A percentile compares a stretch with the other conserved stretches of the same genome.
Evolutionary conservation across 306 rosid genomes (phyloP).

Genomic region (Quillaja saponaria): DNA sequence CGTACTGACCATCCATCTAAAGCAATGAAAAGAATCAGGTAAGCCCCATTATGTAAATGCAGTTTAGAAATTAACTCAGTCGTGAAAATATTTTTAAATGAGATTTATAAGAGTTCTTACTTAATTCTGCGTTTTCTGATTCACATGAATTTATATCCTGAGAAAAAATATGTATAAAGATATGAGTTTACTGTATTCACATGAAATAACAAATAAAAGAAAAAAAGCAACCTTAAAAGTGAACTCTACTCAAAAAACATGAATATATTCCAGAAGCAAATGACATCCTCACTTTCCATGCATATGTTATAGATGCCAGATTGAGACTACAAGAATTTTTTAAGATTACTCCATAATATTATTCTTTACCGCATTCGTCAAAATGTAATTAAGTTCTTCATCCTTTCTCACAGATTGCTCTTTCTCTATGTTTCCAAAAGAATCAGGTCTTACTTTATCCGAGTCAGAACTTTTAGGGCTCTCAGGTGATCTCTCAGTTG

Average conservation of each 20-base stretch:
- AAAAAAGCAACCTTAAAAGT: not conserved
- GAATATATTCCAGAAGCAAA: constrained; percentile 1
- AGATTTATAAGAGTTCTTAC: constrained; percentile 55
- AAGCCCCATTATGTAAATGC: constrained; percentile 26
- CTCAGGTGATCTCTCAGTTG: constrained; percentile 38
- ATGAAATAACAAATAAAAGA: not conserved
- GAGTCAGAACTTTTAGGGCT: constrained; percentile 36
- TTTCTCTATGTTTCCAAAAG: constrained; percentile 30
- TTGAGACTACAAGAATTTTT: not conserved
- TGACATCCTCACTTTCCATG: not conserved
- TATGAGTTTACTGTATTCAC: constrained; percentile 18
- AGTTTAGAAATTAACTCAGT: too few relatives aligned
- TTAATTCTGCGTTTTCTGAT: constrained; percentile 29
- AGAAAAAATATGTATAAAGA: constrained; percentile 16
- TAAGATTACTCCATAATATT: constrained; percentile 3
- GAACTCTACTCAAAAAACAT: not conserved
- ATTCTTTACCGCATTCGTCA: constrained; percentile 48
- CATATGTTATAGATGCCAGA: constrained; percentile 1
- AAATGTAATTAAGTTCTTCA: constrained; percentile 36
- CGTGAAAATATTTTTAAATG: constrained; percentile 8
- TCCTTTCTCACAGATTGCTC: constrained; percentile 29
- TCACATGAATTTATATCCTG: constrained; percentile 51
- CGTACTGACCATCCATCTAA: constrained; percentile 70
- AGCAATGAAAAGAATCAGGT: constrained; percentile 36
- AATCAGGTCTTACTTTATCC: constrained; percentile 27